Evolutionary conservation across 2,329 filamentous ascomycete genomes (phyloP).

Genomic region (Xylaria sp.): DNA sequence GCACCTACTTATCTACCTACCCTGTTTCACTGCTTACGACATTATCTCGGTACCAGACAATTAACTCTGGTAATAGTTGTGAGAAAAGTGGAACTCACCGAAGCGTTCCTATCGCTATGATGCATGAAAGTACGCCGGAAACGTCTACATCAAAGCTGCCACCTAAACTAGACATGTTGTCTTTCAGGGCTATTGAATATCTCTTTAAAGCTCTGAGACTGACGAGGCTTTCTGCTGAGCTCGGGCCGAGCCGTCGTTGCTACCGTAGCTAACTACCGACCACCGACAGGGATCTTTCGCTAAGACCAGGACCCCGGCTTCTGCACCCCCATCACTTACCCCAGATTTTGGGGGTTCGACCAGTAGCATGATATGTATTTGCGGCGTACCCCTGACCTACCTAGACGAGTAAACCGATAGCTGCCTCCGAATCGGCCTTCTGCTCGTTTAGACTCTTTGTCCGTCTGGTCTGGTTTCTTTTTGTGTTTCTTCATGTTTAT

Average conservation of each 20-base stretch:
- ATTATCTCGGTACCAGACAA: neutral
- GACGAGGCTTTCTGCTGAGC: neutral
- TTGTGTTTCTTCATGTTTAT: neutral
- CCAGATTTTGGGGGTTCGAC: constrained; percentile 1
- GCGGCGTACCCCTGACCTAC: neutral
- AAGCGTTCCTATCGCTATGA: neutral
- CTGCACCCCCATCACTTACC: constrained; percentile 2
- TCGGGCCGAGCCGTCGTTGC: constrained; percentile 23
- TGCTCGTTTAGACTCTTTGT: neutral
- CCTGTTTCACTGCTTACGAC: no score
- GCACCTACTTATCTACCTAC: neutral
- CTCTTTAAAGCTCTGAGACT: neutral
- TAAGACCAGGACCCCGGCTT: neutral
- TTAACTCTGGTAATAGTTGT: neutral
- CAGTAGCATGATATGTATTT: neutral
- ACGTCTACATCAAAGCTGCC: neutral
- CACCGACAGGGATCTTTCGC: neutral
- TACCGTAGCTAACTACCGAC: neutral
- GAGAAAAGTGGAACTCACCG: neutral
- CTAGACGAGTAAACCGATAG: neutral
- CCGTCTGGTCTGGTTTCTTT: neutral
- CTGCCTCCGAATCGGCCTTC: neutral
- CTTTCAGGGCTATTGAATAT: neutral
- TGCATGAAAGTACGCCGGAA: neutral
- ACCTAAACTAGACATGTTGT: neutral